Evolutionary conservation across 805 yeast species (phyloP).

Genomic region (Cyberlindnera petersonii): DNA sequence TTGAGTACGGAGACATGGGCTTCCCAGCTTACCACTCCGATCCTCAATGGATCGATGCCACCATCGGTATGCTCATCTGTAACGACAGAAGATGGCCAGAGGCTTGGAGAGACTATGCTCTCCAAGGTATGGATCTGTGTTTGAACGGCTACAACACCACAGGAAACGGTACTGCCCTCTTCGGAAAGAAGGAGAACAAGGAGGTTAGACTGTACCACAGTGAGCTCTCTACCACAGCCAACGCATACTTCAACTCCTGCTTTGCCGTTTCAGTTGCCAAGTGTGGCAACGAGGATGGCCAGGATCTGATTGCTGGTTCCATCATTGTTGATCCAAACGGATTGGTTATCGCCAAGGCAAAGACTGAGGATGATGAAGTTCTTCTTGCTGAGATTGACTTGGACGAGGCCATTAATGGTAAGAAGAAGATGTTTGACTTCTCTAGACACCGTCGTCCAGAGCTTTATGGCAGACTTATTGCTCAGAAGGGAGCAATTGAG

Average conservation of each 20-base stretch:
- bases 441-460: slow-evolving; percentile 37
- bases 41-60: slow-evolving; percentile 35
- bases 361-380: slow-evolving; percentile 34
- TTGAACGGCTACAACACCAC: slow-evolving; percentile 37
- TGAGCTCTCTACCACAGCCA: slow-evolving; percentile 32
- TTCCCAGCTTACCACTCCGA: slow-evolving; percentile 33
- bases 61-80: slow-evolving; percentile 36
- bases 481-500: slow-evolving; percentile 30
- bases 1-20: slow-evolving; percentile 36
- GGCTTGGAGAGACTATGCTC: slow-evolving; percentile 37
- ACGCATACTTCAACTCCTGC: slow-evolving; percentile 34
- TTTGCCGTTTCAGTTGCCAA: slow-evolving; percentile 35
- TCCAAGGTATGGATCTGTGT: slow-evolving; percentile 39
- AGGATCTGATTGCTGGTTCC: slow-evolving; percentile 35
- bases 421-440: slow-evolving; percentile 36
- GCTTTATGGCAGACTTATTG: slow-evolving; percentile 27
- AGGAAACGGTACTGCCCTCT: slow-evolving; percentile 32
- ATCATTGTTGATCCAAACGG: slow-evolving; percentile 37
- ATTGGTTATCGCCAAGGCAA: slow-evolving; percentile 31
- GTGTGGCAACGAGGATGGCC: slow-evolving; percentile 36
- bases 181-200: slow-evolving; percentile 32
- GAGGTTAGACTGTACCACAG: slow-evolving; percentile 32
- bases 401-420: slow-evolving; percentile 34
- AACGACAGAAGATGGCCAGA: slow-evolving; percentile 42
- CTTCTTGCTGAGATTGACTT: slow-evolving; percentile 33